Percentiles rank a stretch among this genome's conserved stretches.
These are phyloP conservation scores for Dendrocalamus latiflorus DNA, from an alignment of 202 grass and related monocot genomes.

Conservation along the genomic window DNA sequence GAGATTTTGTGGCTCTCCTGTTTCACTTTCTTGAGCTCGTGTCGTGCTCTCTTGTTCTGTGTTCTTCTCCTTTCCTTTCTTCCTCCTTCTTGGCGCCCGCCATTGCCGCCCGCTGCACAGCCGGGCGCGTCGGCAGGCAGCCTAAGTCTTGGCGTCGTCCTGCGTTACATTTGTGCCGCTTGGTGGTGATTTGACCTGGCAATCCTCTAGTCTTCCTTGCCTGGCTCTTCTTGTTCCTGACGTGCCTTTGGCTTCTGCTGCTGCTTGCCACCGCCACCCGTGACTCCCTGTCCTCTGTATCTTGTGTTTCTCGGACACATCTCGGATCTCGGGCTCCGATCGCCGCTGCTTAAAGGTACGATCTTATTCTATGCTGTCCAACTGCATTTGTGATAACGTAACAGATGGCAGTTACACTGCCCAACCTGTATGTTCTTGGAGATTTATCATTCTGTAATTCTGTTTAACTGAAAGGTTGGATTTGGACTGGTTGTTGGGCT, in stretches of 20 bases:
- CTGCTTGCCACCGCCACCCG: neutral
- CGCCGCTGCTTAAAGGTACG: conserved; percentile 23
- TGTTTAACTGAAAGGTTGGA: neutral
- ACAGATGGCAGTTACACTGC: too few species aligned
- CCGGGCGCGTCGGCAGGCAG: neutral
- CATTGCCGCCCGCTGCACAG: neutral
- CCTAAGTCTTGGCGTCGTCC: neutral
- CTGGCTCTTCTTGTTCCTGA: neutral
- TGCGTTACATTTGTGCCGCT: neutral
- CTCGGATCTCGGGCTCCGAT: conserved; percentile 28
- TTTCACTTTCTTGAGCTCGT: conserved; percentile 23
- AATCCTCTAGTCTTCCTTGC: too few species aligned
- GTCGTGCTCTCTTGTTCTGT: neutral
- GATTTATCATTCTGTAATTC: neutral
- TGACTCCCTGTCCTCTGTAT: neutral
- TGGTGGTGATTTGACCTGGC: neutral
- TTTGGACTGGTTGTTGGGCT: neutral
- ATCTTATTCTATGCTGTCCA: neutral
- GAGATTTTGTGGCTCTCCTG: neutral
- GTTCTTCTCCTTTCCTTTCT: neutral
- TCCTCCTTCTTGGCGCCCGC: neutral
- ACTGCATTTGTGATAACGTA: neutral
- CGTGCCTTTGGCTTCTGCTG: neutral
- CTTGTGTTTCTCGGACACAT: neutral
- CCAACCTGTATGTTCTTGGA: too few species aligned